Evolutionary conservation across 2,329 filamentous ascomycete species (phyloP), one percentile per base, ranked within the genome.

Genomic region (Botrytis squamosa): DNA sequence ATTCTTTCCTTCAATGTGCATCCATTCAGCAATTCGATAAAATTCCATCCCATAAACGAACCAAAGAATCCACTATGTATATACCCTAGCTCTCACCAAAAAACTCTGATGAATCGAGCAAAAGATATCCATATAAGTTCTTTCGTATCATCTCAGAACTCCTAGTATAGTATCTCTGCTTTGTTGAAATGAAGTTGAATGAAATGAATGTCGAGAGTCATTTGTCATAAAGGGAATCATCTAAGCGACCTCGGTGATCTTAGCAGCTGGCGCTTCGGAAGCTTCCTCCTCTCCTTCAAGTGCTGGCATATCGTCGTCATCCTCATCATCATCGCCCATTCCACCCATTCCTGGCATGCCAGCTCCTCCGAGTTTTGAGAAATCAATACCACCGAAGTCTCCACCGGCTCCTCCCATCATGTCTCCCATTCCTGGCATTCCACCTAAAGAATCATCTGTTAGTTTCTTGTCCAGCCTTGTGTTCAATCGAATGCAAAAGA

Each of bases 321-420:
- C 88, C 1, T 91, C 89, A 20, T 85, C 84, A 88, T 89, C 89
- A 33, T 79, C 79, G 38, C 75, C 78, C 89, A 78, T 89, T 89
- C 33, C 70, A 22, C 74, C 80, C 36, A 73, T 14, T 36, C 76
- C 78, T 60, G 76, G 82, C 62, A 83, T 85, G 66, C 84, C 89
- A 77, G 87, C 89, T 76, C 87, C 91, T 76, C 91, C 91, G 76
- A 97, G 91, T 88, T 97, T 97, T 80, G 93, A 96, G 90, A 97
- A 97, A 85, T 97, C 94, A 82, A 97, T 96, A 80, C 93, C 93
- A 80, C 92, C 90, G 77, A 96, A 93, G 83, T 94, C 93, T 78
- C 90, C 90, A 75, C 89, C 88, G 62, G 79, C 79, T 49, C 84
- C 81, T 52, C 81, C 80, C 80, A 82, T 81, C 80, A 82, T 81